These are phyloP conservation scores for Colletotrichum costaricense DNA, from an alignment of 2,329 filamentous ascomycete genomes.

Conservation along the genomic window DNA sequence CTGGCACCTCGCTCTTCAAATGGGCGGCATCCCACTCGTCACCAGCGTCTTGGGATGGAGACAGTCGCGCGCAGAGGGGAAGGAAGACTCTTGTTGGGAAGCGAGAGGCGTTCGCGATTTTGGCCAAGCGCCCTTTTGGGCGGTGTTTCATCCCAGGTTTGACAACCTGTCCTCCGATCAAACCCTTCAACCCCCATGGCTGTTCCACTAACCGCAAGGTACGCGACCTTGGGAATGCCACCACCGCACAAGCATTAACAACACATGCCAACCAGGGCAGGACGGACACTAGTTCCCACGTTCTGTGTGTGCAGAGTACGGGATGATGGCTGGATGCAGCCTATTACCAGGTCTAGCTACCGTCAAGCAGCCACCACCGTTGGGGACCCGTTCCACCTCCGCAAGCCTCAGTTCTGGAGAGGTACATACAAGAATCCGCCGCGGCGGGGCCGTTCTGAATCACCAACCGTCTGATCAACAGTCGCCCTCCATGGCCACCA, in stretches of 20 bases:
- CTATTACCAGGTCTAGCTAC: background rate
- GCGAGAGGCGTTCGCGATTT: constrained; percentile 19
- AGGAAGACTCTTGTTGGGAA: background rate
- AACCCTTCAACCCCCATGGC: constrained; percentile 2
- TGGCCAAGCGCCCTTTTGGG: constrained; percentile 13
- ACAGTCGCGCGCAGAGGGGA: background rate
- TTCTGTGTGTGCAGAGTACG: background rate
- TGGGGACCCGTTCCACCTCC: background rate
- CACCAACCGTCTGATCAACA: constrained; percentile 33
- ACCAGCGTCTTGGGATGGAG: background rate
- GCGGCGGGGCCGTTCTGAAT: constrained; percentile 31
- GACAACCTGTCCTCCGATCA: constrained; percentile 31
- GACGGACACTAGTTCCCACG: background rate
- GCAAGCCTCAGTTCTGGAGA: background rate
- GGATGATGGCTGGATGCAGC: background rate
- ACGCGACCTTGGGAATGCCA: background rate
- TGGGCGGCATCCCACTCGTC: background rate
- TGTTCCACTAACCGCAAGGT: constrained; percentile 1
- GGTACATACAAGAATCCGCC: background rate
- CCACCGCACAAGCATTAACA: background rate
- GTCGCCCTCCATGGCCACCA: constrained; percentile 11
- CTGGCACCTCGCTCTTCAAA: background rate
- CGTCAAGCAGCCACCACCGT: background rate
- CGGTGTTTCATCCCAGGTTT: constrained; percentile 36
- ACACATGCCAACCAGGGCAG: background rate